Evolutionary conservation across 1,284 basidiomycete genomes (phyloP).

Genomic region (Wallemia hederae): DNA sequence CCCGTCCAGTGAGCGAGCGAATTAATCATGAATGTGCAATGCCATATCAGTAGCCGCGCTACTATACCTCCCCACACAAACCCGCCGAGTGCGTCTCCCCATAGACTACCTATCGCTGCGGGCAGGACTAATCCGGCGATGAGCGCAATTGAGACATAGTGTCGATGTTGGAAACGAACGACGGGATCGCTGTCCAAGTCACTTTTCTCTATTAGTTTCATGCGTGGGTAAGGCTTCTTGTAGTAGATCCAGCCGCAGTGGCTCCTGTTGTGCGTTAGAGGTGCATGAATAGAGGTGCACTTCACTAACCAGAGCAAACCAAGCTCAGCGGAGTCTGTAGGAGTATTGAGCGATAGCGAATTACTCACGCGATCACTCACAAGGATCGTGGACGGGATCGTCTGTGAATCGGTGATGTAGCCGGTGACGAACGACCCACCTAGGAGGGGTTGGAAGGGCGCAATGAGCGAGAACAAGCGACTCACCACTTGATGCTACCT

Average conservation of each 20-base stretch:
- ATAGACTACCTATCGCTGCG: constrained; percentile 23
- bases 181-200: constrained; percentile 45
- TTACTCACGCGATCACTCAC: background rate
- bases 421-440: constrained; percentile 40
- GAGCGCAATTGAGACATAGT: constrained; percentile 34
- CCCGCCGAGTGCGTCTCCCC: constrained; percentile 31
- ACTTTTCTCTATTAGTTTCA: constrained; percentile 32
- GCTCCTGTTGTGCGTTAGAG: too few species aligned
- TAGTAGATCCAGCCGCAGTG: constrained; percentile 65
- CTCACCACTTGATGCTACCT: constrained; percentile 26
- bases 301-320: constrained; percentile 43
- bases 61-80: constrained; percentile 40
- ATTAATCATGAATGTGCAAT: constrained; percentile 49
- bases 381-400: constrained; percentile 38
- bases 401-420: constrained; percentile 51
- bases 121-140: constrained; percentile 31
- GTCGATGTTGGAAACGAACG: constrained; percentile 37
- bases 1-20: constrained; percentile 55
- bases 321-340: constrained; percentile 32
- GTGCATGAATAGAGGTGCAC: too few species aligned
- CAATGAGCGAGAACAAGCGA: background rate
- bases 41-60: constrained; percentile 32
- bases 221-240: constrained; percentile 34
- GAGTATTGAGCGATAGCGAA: background rate
- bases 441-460: constrained; percentile 2